Evolutionary conservation across 306 rosid genomes (phyloP), one percentile per base, ranked within the genome.

Genomic region (Carpinus fangiana): DNA sequence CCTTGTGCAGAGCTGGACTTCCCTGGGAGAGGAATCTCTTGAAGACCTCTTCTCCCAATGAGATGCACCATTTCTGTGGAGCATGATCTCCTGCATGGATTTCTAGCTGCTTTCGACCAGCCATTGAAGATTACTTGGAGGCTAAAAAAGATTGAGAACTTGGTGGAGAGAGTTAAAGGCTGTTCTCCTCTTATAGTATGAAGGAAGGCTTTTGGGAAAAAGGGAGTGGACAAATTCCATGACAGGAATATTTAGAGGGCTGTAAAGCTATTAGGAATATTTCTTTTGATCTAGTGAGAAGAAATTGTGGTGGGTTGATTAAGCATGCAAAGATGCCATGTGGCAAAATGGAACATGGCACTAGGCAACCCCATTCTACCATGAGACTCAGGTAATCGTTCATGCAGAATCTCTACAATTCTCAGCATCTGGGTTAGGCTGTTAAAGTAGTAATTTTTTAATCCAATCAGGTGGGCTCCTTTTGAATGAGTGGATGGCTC

Each of bases 1-100:
- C 86, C 86, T 86, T 92, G 11, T 86, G 86, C 67, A 81, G 76
- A 55, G 81, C 75, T 56, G 93, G 82, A 81, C 81, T 89, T 73
- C 72, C 85, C 74, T 84, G 91, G 57, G 73, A 79, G 85, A 88
- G 52, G 75, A 92, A 91, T 74, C 79, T 89, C 36, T 86, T 92
- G 84, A 92, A 92, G 70, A 82, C 86, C 17, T 91, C 98, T 80
- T 95, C 98, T 78, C 90, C 91, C 20, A 95, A 76, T 9, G 96
- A 79, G 73, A 86, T 85, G 73, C 92, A 78, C 98, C 98, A 95
- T 87, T 91, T 95, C 80, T 87, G 86, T 61, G 88, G 87, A 62
- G 87, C 83, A 65, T 81, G 88, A 78, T 92, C 97, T 20, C 91
- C 97, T 83, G 80, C 78, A 51, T 75, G 78, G 73, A 95, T 89